Base-by-base conservation (phyloP, 345 rosid species). In the Rhizophora apiculata region DNA sequence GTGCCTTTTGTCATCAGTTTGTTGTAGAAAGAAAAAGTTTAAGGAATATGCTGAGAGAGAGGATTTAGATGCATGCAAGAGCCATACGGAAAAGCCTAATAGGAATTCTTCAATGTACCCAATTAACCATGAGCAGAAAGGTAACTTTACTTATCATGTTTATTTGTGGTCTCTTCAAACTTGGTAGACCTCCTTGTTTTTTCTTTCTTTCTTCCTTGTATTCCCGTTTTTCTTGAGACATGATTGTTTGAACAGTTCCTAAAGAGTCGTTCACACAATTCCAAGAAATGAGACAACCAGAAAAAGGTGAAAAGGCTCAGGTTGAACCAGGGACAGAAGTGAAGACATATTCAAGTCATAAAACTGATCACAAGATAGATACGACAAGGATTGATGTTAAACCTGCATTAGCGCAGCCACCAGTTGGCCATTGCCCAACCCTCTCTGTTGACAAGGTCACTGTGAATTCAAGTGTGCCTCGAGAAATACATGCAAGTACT, bases 1-100 rank as follows among this genome's bases (percentile, higher is more conserved):
- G 48, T 87, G 85, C 71, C 74, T 92, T 61, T 72, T 83, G 49
- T 58, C 83, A 60, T 76, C 84, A 71, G 74, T 77, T 75, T 83
- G 82, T 76, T 88, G 74, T 72, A 85, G 75, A 80, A 69, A 74
- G 72, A 83, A 72, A 60, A 58, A 76, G 39, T 29, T 2, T 21
- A 68, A 74, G 22, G 55, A 71, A 63, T 63, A 52, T 53, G 66
- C 73, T 48, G 74, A 76, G 78, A 70, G 71, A 58, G 74, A 75
- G 57, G 68, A 72, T 21, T 29, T 29, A 60, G 67, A 48, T 6
- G 61, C 78, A 20, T 72, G 67, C 30, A 72, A 74, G 66, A 74
- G 68, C 19, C 31, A 53, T 32, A 22, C 7, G 16, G 81, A 78
- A 71, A 84, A 54, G 67, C 72, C 82, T 36, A 77, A 72, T 51